These are phyloP conservation scores for Taphrina pruni DNA, from an alignment of 1,139 yeast species.

Conservation along the genomic window DNA sequence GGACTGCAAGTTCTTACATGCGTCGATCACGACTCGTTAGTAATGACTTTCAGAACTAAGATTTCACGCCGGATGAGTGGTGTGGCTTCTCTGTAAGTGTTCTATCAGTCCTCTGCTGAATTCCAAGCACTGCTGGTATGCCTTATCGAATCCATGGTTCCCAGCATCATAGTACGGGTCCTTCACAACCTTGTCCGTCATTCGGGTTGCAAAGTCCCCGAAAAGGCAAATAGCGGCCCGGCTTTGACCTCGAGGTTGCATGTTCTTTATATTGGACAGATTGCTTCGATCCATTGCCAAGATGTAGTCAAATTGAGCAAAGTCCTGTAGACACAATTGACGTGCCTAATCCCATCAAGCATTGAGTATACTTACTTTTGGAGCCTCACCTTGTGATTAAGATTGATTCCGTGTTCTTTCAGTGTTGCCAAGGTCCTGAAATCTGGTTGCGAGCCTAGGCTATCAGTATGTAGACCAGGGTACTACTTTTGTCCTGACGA, in stretches of 20 bases:
- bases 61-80: too few species aligned
- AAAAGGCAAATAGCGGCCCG: constrained; percentile 30
- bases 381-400: constrained; percentile 5
- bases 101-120: constrained; percentile 26
- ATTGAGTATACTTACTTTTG: background rate
- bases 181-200: constrained; percentile 16
- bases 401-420: constrained; percentile 1
- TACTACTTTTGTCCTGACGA: background rate
- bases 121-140: constrained; percentile 22
- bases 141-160: constrained; percentile 29
- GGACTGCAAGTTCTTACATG: too few species aligned
- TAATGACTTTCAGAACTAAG: too few species aligned
- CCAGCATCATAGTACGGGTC: constrained; percentile 42
- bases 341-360: constrained; percentile 16
- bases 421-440: constrained; percentile 26
- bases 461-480: background rate
- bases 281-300: constrained; percentile 42
- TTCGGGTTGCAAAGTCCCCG: constrained; percentile 36
- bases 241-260: constrained; percentile 12
- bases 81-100: background rate
- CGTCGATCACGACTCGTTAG: too few species aligned
- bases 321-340: constrained; percentile 33
- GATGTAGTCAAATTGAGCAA: constrained; percentile 39
- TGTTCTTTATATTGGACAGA: constrained; percentile 25
- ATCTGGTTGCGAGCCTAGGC: constrained; percentile 23